A percentile compares a stretch with the other conserved stretches of the same genome.
Evolutionary conservation across 306 rosid species (phyloP).

Genomic region (Glycine soja): DNA sequence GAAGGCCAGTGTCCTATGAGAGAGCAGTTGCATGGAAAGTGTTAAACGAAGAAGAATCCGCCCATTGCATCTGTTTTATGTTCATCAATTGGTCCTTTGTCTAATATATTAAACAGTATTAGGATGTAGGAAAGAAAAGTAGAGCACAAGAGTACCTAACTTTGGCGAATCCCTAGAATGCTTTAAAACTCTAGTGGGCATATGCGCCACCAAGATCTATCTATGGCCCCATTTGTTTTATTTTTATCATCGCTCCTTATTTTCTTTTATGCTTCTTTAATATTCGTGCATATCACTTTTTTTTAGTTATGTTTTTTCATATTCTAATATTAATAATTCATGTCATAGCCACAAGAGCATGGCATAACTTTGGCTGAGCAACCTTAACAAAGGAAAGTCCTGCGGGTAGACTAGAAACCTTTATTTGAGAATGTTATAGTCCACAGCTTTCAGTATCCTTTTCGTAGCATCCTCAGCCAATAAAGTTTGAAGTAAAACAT

Average conservation of each 20-base stretch:
- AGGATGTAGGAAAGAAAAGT: constrained; percentile 46
- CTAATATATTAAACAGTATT: constrained; percentile 50
- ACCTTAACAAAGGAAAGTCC: not conserved
- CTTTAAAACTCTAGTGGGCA: constrained; percentile 32
- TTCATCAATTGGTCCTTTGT: constrained; percentile 99
- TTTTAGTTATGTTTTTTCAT: not conserved
- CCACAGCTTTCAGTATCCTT: too few relatives aligned
- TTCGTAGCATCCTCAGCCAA: too few relatives aligned
- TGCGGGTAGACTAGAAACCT: too few relatives aligned
- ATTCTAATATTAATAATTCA: too few relatives aligned
- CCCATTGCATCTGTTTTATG: constrained; percentile 95
- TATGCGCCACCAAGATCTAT: constrained; percentile 50
- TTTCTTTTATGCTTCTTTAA: not conserved
- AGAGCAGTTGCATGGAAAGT: constrained; percentile 99
- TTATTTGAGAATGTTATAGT: too few relatives aligned
- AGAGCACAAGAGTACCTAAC: constrained; percentile 42
- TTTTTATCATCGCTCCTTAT: constrained; percentile 6
- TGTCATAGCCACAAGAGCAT: not conserved
- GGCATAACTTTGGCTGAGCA: not conserved
- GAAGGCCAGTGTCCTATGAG: constrained; percentile 92
- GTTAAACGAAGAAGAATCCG: constrained; percentile 85
- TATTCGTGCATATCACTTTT: constrained; percentile 45
- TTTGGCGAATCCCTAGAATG: constrained; percentile 43
- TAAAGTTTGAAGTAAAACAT: too few relatives aligned
- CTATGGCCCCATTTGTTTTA: constrained; percentile 45